Evolutionary conservation across 75 land plant genomes (phyloP), one percentile per base, ranked within the genome.

Genomic region (Cryptomeria japonica): DNA sequence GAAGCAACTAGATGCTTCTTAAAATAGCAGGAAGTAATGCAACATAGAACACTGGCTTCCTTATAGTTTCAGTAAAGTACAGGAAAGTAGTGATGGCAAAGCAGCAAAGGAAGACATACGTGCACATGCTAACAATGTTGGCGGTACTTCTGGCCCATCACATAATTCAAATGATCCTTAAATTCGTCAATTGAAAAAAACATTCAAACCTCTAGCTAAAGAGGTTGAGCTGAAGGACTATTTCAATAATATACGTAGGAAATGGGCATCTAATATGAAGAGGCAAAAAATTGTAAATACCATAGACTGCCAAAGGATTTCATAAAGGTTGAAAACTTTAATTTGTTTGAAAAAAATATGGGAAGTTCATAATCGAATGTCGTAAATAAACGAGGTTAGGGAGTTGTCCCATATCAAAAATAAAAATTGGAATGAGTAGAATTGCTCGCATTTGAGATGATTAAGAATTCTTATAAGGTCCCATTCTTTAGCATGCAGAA

Each of bases 301-400:
- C 0, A 68, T 64, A 36, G 89, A 68, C 92, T 86, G 94, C 93
- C 0, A 91, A 94, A 34, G 86, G 70, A 6, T 88, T 94, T 73
- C 95, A 94, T 9, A 80, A 58, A 25, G 94, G 94, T 4, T 94
- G 95, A 94, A 94, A 93, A 87, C 85, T 94, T 31, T 64, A 92
- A 79, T 84, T 94, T 16, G 12, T 94, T 31, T 91, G 85, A 85
- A 90, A 88, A 91, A 91, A 88, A 72, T 89, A 89, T 15, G 92
- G 91, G 16, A 77, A 28, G 2, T 86, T 73, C 7, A 90, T 91
- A 90, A 37, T 93, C 39, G 61, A 84, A 68, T 90, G 91, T 75
- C 84, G 93, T 18, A 38, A 87, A 88, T 94, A 90, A 39, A 79
- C 93, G 84, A 94, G 95, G 95, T 94, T 78, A n/a, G n/a, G n/a